phyloP scores from a whole-genome alignment of 2,329 filamentous ascomycete genomes.

The Ophiostoma sp. region DNA sequence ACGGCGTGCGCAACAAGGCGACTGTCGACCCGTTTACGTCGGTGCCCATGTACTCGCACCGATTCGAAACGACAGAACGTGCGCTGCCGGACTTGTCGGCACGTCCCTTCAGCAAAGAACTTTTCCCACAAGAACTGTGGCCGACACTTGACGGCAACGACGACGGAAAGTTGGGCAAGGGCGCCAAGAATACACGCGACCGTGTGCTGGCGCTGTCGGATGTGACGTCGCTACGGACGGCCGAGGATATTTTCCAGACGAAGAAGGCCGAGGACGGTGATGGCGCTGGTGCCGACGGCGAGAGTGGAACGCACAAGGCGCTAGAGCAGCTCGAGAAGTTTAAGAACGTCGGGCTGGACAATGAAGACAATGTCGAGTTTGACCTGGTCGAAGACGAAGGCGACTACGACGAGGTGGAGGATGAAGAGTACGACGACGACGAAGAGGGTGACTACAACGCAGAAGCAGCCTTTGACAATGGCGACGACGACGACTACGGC shows the following conservation, averaged over 20 bases:
- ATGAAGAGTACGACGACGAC: constrained; percentile 57
- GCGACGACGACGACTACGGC: constrained; percentile 50
- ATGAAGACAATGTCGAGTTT: constrained; percentile 42
- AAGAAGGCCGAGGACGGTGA: constrained; percentile 14
- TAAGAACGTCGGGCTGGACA: constrained; percentile 44
- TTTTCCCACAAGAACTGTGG: constrained; percentile 59
- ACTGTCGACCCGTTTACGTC: constrained; percentile 59
- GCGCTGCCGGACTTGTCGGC: constrained; percentile 55
- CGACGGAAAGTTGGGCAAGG: constrained; percentile 29
- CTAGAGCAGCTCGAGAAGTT: constrained; percentile 49
- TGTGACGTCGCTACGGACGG: constrained; percentile 51
- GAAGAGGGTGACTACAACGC: constrained; percentile 63
- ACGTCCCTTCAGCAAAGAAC: constrained; percentile 49
- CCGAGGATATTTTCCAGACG: constrained; percentile 51
- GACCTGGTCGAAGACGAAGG: constrained; percentile 53
- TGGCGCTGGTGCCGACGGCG: not conserved
- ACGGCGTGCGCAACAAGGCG: constrained; percentile 56
- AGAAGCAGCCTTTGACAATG: constrained; percentile 61
- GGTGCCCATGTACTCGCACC: constrained; percentile 59
- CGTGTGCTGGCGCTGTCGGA: constrained; percentile 46
- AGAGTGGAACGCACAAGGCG: constrained; percentile 38
- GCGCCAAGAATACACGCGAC: constrained; percentile 38
- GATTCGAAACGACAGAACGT: constrained; percentile 53
- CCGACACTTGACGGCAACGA: constrained; percentile 54
- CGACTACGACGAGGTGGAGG: constrained; percentile 49